Evolutionary conservation across 2,329 filamentous ascomycete genomes (phyloP), one percentile per base, ranked within the genome.

Genomic region (Trichoderma gracile): DNA sequence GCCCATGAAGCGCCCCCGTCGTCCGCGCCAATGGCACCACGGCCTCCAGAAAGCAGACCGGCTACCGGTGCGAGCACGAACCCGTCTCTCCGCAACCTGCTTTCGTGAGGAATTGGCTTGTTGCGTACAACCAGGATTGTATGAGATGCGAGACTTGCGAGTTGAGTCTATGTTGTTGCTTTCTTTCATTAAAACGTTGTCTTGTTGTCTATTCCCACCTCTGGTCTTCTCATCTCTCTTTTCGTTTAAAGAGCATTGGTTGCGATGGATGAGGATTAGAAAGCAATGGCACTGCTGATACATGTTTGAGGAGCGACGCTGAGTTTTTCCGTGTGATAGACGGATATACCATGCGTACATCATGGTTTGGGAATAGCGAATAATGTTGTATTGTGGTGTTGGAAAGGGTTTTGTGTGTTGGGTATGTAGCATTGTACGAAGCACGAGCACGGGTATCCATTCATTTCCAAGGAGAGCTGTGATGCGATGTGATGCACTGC

Each of bases 61-160:
- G 77, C 82, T 33, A 84, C 84, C 57, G 89, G 89, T n/a, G 90
- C 90, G 4, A 93, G 90, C 71, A 89, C 90, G 17, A 93, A 88
- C 71, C 89, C 90, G 12, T 92, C 90, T 10, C 75, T 93, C 67
- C 86, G 88, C 70, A 93, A 93, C 71, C 76, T 93, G 55, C 81
- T 93, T 61, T 89, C 86, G 54, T 92, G 76, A 78, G 25, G 3
- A 17, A 14, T 61, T 14, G 33, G n/a, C 27, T 23, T 14, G 33
- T 38, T 38, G 33, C 4, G 12, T 14, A 43, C 19, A 21, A 4
- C 21, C n/a, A 27, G 47, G 15, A 49, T 14, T 14, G 33, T 23
- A 30, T 45, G 30, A 25, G 53, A 17, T 17, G n/a, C 6, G 56
- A 25, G 17, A 27, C 23, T 42, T n/a, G 30, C n/a, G 19, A 50